Base-by-base conservation (phyloP, 345 rosid genomes). In the Abelmoschus esculentus region DNA sequence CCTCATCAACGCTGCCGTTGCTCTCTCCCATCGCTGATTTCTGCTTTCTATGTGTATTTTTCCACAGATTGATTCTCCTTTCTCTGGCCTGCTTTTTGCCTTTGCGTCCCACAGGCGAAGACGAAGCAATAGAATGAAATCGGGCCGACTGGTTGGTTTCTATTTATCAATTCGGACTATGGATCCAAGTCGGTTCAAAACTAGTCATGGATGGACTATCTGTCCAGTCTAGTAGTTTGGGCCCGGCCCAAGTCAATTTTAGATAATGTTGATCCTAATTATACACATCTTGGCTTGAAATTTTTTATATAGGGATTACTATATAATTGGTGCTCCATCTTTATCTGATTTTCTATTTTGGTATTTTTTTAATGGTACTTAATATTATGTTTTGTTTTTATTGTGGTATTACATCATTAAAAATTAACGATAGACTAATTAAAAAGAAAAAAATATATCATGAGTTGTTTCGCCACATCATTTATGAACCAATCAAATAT, bases 21-120 rank as follows among this genome's bases (percentile, higher is more conserved):
- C 79, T 61, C 47, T 82, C 91, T 68, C 88, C 91, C 91, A 87
- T 92, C 63, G 64, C 52, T 40, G 64, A 34, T 34, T 56, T 22
- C 55, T n/a, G 1, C 11, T 34, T 60, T 7, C 22, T 31, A 6
- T 32, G 9, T 31, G 22, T 15, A 32, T 61, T 34, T 34, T 61
- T 44, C 22, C 66, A 67, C 59, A 67, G 40, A 54, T 1, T 61
- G 44, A 55, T 1, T 66, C 32, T 58, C 50, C 32, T 62, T 72
- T 7, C 44, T 60, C 36, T 19, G 11, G 63, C 64, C 49, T 6
- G 46, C 3, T 19, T 13, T 36, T n/a, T 10, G 67, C 13, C 47
- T 38, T 29, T n/a, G 47, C 47, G 55, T 47, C 15, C 52, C 57
- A 53, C 14, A 55, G 32, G 15, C 17, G 42, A 22, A 38, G 52